These are phyloP conservation scores for Macrolepiota dolichaula DNA, from an alignment of 768 basidiomycete genomes.

Conservation along the genomic window DNA sequence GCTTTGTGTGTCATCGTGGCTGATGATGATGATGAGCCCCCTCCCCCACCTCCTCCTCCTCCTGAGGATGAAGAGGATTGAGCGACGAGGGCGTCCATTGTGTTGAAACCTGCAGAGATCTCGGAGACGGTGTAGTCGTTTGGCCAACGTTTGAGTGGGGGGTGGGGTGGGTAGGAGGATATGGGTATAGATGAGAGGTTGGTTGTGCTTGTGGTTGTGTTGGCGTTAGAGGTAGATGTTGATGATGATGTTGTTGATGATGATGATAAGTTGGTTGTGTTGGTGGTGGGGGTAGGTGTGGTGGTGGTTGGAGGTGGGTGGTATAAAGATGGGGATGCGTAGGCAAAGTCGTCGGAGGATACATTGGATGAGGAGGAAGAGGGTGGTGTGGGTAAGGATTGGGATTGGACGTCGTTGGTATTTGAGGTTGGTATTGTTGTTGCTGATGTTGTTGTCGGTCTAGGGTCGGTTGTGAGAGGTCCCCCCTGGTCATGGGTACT, in stretches of 20 bases:
- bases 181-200: constrained; percentile 16
- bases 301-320: constrained; percentile 11
- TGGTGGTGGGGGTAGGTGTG: not conserved
- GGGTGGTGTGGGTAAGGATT: constrained; percentile 25
- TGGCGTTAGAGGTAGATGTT: too few species aligned
- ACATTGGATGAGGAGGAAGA: constrained; percentile 16
- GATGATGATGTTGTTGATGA: too few species aligned
- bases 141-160: constrained; percentile 71
- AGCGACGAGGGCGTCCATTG: constrained; percentile 40
- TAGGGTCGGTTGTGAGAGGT: constrained; percentile 8
- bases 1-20: constrained; percentile 60
- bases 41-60: too few species aligned
- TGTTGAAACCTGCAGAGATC: constrained; percentile 55
- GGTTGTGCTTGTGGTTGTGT: constrained; percentile 17
- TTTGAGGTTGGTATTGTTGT: constrained; percentile 15
- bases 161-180: constrained; percentile 48
- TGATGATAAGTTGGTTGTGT: constrained; percentile 18
- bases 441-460: constrained; percentile 7
- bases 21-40: too few species aligned
- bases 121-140: constrained; percentile 73
- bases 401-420: constrained; percentile 13
- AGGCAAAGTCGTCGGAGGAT: constrained; percentile 9
- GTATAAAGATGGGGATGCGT: constrained; percentile 11
- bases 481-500: constrained; percentile 4
- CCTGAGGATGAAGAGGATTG: too few species aligned